Evolutionary conservation across 1,284 basidiomycete genomes (phyloP), one percentile per base, ranked within the genome.

Genomic region (Ceraceosorus bombacis): DNA sequence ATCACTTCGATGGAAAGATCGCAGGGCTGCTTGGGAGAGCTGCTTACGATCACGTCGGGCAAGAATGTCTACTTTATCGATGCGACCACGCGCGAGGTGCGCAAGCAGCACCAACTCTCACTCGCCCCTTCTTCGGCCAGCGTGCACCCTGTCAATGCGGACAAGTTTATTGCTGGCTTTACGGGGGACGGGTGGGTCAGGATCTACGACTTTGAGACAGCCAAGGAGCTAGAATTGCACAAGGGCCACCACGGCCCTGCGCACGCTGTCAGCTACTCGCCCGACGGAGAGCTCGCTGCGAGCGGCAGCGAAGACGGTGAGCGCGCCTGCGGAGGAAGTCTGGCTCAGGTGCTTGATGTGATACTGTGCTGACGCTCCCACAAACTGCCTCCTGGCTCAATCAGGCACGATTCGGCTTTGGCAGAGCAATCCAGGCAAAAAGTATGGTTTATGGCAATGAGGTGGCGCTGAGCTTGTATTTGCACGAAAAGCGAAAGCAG

Each of bases 211-310:
- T 86, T 91, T 72, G 78, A 80, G 46, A 84, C 87, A n/a, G 94
- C 90, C 1, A 84, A 86, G 74, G 91, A 96, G 80, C 81, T 84
- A 64, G 94, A 97, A 63, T 85, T 96, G 58, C 83, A 94, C 69
- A 97, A 97, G 79, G 94, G 94, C 5, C 95, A 98, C 77, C 94
- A 98, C 77, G 94, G 94, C 12, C 93, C 94, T 10, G 94, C 95
- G 9, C 90, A 95, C 72, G 90, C 88, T 62, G 88, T 95, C 49
- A 87, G 88, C 68, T 98, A 88, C 80, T 89, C 88, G 74, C 95
- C 94, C 0, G 94, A 98, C 78, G 95, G 94, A n/a, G 93, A 98
- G 81, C 84, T 96, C 81, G 97, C 90, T 76, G 94, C 94, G 27
- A 92, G 89, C 73, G 95, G 94, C 55, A 91, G 88, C 70, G 94